Percentiles rank a stretch among this genome's conserved stretches.
Conservation (phyloP, 352 stramenopile species). For the Phytophthora brassicae region DNA sequence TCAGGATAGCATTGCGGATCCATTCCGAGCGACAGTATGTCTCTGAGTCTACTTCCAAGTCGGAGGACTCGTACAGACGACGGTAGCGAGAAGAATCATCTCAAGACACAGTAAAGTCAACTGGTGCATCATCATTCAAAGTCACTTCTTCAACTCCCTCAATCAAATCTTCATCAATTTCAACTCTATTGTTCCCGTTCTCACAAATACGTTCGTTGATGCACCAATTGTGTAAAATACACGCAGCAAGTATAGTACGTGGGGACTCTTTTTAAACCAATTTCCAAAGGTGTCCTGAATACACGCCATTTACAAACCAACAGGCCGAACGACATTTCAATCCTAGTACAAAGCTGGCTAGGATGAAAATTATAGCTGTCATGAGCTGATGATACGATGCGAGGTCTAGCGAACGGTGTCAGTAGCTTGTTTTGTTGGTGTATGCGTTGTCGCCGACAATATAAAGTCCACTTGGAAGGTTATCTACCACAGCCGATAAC, state of each 20-base stretch:
- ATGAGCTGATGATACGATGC: background rate
- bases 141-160: background rate
- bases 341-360: background rate
- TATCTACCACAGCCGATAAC: background rate
- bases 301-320: constrained; percentile 1
- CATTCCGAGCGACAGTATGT: background rate
- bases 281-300: background rate
- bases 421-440: background rate
- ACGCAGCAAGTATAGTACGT: background rate
- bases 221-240: constrained; percentile 4
- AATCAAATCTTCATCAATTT: background rate
- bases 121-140: background rate
- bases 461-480: background rate
- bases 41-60: background rate
- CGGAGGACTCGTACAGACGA: background rate
- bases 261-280: background rate
- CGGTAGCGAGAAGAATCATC: background rate
- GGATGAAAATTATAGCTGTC: constrained; percentile 2
- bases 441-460: constrained; percentile 3
- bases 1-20: background rate
- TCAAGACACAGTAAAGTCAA: background rate
- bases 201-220: background rate
- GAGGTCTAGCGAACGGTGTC: background rate
- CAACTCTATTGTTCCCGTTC: background rate
- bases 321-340: constrained; percentile 4